Evolutionary conservation across 2,329 filamentous ascomycete species (phyloP).

Genomic region (Hymenoscyphus repandus): DNA sequence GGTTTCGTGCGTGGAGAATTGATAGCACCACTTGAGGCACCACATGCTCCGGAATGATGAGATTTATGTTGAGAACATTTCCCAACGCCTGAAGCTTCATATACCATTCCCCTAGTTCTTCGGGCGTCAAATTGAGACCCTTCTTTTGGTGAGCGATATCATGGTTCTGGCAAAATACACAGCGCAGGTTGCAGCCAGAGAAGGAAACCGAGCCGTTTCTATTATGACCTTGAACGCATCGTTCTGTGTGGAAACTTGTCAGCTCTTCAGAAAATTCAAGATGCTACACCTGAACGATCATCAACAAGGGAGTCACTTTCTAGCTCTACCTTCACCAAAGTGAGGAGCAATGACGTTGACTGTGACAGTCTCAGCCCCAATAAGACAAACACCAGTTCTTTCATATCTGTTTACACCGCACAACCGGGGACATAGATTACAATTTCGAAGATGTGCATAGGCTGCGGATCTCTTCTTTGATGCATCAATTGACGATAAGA

Average conservation of each 20-base stretch:
- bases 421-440: constrained; percentile 73
- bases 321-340: constrained; percentile 62
- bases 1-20: constrained; percentile 66
- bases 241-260: constrained; percentile 41
- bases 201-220: constrained; percentile 73
- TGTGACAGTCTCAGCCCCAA: constrained; percentile 66
- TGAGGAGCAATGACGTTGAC: constrained; percentile 83
- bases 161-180: constrained; percentile 76
- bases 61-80: constrained; percentile 85
- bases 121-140: constrained; percentile 72
- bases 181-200: constrained; percentile 43
- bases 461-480: constrained; percentile 69
- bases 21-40: constrained; percentile 76
- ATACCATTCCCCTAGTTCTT: constrained; percentile 77
- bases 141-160: constrained; percentile 80
- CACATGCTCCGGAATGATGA: constrained; percentile 81
- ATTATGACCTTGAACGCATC: constrained; percentile 76
- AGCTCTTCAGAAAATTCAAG: neutral
- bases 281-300: too few relatives aligned
- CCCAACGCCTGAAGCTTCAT: constrained; percentile 75
- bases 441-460: constrained; percentile 70
- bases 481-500: constrained; percentile 61
- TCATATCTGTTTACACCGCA: constrained; percentile 80
- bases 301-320: constrained; percentile 17
- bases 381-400: constrained; percentile 71